phyloP scores from a whole-genome alignment of 1,139 yeast genomes.

The Debaryomyces subglobosus region DNA sequence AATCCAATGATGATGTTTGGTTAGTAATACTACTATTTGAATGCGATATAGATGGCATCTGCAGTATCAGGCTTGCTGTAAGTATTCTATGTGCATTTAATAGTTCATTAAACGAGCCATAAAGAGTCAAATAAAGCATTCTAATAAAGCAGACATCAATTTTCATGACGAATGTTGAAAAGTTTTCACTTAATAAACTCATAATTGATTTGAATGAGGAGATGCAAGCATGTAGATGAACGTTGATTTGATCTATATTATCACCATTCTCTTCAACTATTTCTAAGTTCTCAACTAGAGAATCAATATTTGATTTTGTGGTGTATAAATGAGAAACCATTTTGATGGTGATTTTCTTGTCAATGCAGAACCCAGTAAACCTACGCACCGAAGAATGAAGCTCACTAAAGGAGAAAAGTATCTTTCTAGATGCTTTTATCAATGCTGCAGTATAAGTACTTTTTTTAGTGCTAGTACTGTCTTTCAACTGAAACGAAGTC shows the following conservation, averaged over 20 bases:
- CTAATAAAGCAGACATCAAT: constrained; percentile 73
- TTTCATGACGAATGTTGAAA: constrained; percentile 50
- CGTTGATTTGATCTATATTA: constrained; percentile 32
- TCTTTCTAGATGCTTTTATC: constrained; percentile 56
- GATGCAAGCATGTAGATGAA: constrained; percentile 38
- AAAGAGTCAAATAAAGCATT: constrained; percentile 69
- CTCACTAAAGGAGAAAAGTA: constrained; percentile 66
- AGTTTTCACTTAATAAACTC: constrained; percentile 49
- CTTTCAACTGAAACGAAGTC: not conserved
- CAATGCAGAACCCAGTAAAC: constrained; percentile 67
- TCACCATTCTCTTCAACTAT: constrained; percentile 51
- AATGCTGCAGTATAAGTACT: constrained; percentile 28
- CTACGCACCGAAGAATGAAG: constrained; percentile 69
- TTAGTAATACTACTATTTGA: not conserved
- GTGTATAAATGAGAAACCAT: constrained; percentile 58
- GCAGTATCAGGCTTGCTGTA: constrained; percentile 32
- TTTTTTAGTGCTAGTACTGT: not conserved
- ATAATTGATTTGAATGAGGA: constrained; percentile 56
- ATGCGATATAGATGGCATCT: not conserved
- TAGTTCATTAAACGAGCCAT: constrained; percentile 76
- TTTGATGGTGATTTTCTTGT: constrained; percentile 60
- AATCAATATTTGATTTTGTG: constrained; percentile 61
- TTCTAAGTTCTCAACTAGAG: constrained; percentile 60
- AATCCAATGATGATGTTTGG: constrained; percentile 24
- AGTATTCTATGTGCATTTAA: constrained; percentile 69